Evolutionary conservation across 2,329 filamentous ascomycete genomes (phyloP).

Genomic region (Cryphonectria carpinicola): DNA sequence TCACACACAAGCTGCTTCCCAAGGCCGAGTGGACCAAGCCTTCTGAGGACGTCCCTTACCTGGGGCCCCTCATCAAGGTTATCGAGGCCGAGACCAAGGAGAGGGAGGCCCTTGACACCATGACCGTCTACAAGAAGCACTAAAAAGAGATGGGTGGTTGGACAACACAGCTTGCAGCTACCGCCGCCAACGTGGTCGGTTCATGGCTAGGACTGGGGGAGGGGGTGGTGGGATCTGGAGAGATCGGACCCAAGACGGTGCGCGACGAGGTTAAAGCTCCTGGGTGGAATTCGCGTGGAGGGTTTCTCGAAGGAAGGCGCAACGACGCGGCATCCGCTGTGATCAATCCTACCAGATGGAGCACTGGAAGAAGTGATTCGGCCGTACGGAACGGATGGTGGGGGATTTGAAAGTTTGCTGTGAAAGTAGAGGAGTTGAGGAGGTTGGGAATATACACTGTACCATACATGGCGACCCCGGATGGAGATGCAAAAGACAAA

Average conservation of each 20-base stretch:
- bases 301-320: background rate
- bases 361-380: background rate
- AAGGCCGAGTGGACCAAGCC: slow-evolving; percentile 64
- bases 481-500: slow-evolving; percentile 26
- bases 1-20: slow-evolving; percentile 67
- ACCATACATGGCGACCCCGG: slow-evolving; percentile 18
- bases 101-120: slow-evolving; percentile 55
- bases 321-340: background rate
- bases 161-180: background rate
- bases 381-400: background rate
- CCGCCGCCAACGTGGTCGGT: background rate
- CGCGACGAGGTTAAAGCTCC: background rate
- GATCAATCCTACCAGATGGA: background rate
- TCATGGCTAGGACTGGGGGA: background rate
- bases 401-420: background rate
- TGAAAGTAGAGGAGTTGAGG: slow-evolving; percentile 1
- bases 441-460: slow-evolving; percentile 11
- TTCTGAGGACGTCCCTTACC: slow-evolving; percentile 60
- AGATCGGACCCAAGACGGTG: background rate
- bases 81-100: slow-evolving; percentile 55
- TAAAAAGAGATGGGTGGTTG: slow-evolving; percentile 32
- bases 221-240: background rate
- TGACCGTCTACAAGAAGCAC: slow-evolving; percentile 55
- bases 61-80: slow-evolving; percentile 56
- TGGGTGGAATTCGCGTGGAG: background rate